Evolutionary conservation across 306 rosid species (phyloP).

Genomic region (Inga leiocalycina): DNA sequence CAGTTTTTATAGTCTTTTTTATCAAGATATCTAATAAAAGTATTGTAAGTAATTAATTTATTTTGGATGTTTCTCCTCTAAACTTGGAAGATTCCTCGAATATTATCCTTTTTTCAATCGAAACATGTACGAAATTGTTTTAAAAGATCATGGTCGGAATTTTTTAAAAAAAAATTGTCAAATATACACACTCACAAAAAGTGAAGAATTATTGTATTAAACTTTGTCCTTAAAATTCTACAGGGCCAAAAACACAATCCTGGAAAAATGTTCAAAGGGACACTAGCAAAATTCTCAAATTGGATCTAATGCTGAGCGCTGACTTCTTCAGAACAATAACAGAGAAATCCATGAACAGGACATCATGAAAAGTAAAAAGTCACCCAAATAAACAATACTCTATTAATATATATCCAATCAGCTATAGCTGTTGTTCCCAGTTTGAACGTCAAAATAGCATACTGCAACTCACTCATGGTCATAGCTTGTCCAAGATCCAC

Average conservation of each 20-base stretch:
- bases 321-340: not conserved
- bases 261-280: not conserved
- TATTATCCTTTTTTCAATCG: not conserved
- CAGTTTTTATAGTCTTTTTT: no score
- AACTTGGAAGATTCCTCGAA: not conserved
- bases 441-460: not conserved
- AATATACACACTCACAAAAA: no score
- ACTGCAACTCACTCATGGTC: slow-evolving; percentile 28
- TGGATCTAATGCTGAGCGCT: not conserved
- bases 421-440: not conserved
- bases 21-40: not conserved
- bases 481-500: slow-evolving; percentile 3
- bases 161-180: not conserved
- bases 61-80: no score
- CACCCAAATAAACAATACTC: not conserved
- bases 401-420: not conserved
- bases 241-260: not conserved
- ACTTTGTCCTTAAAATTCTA: not conserved
- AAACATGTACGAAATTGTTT: not conserved
- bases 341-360: not conserved
- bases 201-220: no score
- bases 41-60: no score
- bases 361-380: not conserved
- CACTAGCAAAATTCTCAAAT: not conserved
- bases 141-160: not conserved